Conservation (phyloP, 176 grass and related monocot species). For the Ensete glaucum region DNA sequence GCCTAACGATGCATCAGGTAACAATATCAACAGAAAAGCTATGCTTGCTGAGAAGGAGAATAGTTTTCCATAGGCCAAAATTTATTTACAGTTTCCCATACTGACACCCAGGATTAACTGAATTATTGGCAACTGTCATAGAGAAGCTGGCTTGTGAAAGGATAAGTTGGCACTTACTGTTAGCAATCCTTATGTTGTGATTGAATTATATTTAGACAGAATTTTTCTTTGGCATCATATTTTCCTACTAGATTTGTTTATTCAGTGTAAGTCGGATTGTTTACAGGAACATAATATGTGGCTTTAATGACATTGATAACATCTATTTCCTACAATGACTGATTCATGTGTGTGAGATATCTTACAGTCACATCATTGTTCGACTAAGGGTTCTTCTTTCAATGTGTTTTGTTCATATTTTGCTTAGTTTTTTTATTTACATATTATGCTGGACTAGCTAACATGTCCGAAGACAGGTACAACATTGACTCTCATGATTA, state of each 20-base stretch:
- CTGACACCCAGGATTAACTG: too few relatives aligned
- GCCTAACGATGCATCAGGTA: too few relatives aligned
- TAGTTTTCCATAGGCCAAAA: too few relatives aligned
- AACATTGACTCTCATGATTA: conserved; percentile 90
- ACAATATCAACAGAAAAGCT: too few relatives aligned
- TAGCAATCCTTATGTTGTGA: too few relatives aligned
- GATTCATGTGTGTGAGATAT: background rate
- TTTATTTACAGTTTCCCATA: too few relatives aligned
- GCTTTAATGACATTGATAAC: background rate
- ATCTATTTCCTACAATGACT: background rate
- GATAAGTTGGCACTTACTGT: too few relatives aligned
- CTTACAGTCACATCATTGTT: background rate
- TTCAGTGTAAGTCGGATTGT: background rate
- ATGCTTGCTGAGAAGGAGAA: too few relatives aligned
- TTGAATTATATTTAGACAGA: background rate
- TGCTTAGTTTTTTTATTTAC: background rate
- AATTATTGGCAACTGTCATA: too few relatives aligned
- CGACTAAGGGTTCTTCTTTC: background rate
- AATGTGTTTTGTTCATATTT: background rate
- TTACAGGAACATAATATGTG: background rate
- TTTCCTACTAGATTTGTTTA: background rate
- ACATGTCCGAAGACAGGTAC: conserved; percentile 41
- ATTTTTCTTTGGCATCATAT: background rate
- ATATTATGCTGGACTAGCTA: background rate
- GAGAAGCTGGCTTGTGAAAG: too few relatives aligned